A percentile compares a stretch with the other conserved stretches of the same genome.
phyloP scores from a whole-genome alignment of 768 basidiomycete species.

The Termitomyces sp. region DNA sequence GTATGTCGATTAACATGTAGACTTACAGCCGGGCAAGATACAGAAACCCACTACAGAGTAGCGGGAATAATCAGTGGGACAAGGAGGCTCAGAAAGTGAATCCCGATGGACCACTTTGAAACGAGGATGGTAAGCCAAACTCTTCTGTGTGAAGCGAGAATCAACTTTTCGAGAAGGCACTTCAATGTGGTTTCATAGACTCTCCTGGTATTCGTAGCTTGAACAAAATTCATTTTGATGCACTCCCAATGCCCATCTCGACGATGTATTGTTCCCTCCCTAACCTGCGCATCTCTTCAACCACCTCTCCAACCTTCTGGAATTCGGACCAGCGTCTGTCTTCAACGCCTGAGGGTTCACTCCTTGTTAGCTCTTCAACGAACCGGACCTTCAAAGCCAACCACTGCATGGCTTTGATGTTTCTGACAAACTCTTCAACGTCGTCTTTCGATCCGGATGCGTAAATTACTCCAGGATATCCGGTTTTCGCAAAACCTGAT shows the following conservation, averaged over 20 bases:
- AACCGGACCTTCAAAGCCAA: conserved; percentile 64
- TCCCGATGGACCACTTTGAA: too few relatives aligned
- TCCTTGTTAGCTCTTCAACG: conserved; percentile 38
- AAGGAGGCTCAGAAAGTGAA: too few relatives aligned
- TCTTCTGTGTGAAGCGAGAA: neutral
- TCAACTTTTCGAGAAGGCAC: too few relatives aligned
- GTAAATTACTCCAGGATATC: conserved; percentile 75
- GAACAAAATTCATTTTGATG: conserved; percentile 11
- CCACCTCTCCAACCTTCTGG: conserved; percentile 65
- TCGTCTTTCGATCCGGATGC: conserved; percentile 50
- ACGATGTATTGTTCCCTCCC: conserved; percentile 54
- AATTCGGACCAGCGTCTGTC: conserved; percentile 54
- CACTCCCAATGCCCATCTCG: conserved; percentile 64
- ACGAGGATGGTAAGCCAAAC: too few relatives aligned
- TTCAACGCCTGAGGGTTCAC: neutral
- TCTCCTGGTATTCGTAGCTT: neutral
- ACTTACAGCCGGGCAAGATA: too few relatives aligned
- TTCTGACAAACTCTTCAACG: conserved; percentile 61
- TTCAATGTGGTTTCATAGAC: too few relatives aligned
- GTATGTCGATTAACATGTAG: too few relatives aligned
- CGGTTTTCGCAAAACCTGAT: conserved; percentile 69
- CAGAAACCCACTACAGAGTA: too few relatives aligned
- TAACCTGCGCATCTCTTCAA: conserved; percentile 60
- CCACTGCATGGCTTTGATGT: conserved; percentile 79
- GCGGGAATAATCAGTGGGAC: too few relatives aligned